Base-by-base conservation (phyloP, 148 eudicot species). In the Beta vulgaris region DNA sequence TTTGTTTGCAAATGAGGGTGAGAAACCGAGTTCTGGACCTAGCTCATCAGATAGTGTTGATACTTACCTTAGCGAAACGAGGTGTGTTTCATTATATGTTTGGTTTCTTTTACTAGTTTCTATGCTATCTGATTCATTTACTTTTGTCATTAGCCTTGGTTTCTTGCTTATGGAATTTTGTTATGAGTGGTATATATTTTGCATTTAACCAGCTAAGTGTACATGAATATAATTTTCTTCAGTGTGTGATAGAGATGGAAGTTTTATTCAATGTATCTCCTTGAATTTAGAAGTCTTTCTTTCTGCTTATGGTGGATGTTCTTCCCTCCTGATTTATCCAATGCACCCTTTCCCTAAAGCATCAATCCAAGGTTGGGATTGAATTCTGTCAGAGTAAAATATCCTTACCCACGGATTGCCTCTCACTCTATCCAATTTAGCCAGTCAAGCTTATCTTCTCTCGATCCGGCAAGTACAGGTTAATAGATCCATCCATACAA, bases 11-110 rank as follows among this genome's bases (percentile, higher is more conserved):
- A 66, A 74, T 68, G 69, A 72, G 82, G 80, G 49, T 44, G 71
- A 42, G 66, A 72, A 67, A 36, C 63, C 44, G 36, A 81, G 69
- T 49, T 66, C 58, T 44, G 69, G 80, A 43, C 74, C 77, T 49
- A 71, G 65, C 74, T 88, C 88, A 21, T 25, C 79, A 10, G 84
- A 67, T 40, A 65, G 68, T 55, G 78, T 74, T 73, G 93, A 83
- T 19, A 85, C 98, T 8, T 87, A 93, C 73, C 90, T 93, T 48
- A 89, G 89, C 76, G 89, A 89, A 77, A 91, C 91, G 57, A 93
- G 98, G 98, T 93, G 67, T 11, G 68, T 39, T 26, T 14, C 43
- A 18, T 40, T 57, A 3, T 2, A 11, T 66, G 34, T 37, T 32
- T 40, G 10, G 12, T 72, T 35, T 64, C 2, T 14, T 39, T 15